Base-by-base conservation (phyloP, 805 yeast species). In the Saturnispora hagleri region DNA sequence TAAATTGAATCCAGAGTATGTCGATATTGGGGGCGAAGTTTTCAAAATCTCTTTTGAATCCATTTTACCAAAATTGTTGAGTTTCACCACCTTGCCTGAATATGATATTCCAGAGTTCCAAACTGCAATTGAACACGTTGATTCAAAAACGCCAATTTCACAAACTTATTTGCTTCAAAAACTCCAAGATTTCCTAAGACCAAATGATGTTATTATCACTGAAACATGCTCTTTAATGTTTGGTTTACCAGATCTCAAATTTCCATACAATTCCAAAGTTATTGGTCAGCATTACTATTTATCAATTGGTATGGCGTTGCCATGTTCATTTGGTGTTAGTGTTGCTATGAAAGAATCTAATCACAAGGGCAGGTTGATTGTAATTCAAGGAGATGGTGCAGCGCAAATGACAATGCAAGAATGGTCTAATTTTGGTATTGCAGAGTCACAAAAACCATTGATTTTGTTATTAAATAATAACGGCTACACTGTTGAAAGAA, bases 341-440 rank as follows among this genome's bases (percentile, higher is more conserved):
- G 69, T 86, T 51, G 97, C 91, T 0, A 71, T 77, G 68, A 73
- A 75, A 48, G 95, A 86, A 60, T 58, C 74, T 46, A 62, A 59
- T 43, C 41, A 46, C 35, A 69, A 72, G 5, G 48, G 60, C 3
- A 77, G 95, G 60, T 73, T 89, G 45, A 72, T 88, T 20, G 71
- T 89, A 24, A 69, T 88, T 17, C 89, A 86, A 71, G 97, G 97
- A 51, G 97, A 90, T 65, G 97, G 97, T 1, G 83, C 96, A 2
- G 91, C 96, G 2, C 96, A 88, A 71, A 86, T 90, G 96, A 89
- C 97, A 4, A 73, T 85, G 51, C 96, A 90, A 73, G 97, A 90
- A 63, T 47, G 65, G 15, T 55, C 66, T 13, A 60, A 59, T 36
- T 65, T 58, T 50, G 55, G 57, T 49, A 52, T 63, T 43, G 67